phyloP scores from a whole-genome alignment of 345 rosid genomes.

The Tarenaya hassleriana region DNA sequence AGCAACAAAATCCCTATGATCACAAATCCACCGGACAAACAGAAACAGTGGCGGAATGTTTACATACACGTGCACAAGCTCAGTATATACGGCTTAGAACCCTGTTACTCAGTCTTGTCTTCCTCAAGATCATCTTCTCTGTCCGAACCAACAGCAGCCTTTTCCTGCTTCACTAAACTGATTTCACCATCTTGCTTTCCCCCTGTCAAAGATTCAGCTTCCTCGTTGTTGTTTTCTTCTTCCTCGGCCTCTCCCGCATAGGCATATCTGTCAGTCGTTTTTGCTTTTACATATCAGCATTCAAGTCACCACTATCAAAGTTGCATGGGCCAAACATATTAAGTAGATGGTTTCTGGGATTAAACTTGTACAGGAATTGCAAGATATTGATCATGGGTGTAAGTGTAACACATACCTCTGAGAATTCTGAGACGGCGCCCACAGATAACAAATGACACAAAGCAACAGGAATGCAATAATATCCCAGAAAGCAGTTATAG shows the following conservation, averaged over 20 bases:
- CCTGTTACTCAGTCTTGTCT: constrained; percentile 59
- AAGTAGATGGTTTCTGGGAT: no score
- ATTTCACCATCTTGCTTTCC: constrained; percentile 63
- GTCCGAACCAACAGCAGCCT: constrained; percentile 30
- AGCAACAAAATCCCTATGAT: no score
- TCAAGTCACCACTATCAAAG: background rate
- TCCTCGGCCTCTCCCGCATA: constrained; percentile 66
- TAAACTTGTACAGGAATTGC: no score
- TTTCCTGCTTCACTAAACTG: constrained; percentile 58
- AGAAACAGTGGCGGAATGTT: no score
- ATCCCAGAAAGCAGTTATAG: constrained; percentile 94
- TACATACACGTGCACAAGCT: no score
- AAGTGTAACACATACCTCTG: constrained; percentile 52
- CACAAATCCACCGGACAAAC: no score
- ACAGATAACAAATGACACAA: constrained; percentile 78
- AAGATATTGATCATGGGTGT: background rate
- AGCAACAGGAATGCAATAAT: constrained; percentile 66
- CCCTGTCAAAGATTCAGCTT: constrained; percentile 58
- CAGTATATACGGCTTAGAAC: no score
- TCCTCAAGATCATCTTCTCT: constrained; percentile 56
- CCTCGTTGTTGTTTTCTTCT: constrained; percentile 55
- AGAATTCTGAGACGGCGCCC: constrained; percentile 94
- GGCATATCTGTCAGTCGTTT: constrained; percentile 53
- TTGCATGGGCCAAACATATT: constrained; percentile 5
- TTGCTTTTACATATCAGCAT: constrained; percentile 16